Percentiles rank a stretch among this genome's conserved stretches.
Conservation (phyloP, 2,329 filamentous ascomycete genomes). For the Fusarium chaquense region DNA sequence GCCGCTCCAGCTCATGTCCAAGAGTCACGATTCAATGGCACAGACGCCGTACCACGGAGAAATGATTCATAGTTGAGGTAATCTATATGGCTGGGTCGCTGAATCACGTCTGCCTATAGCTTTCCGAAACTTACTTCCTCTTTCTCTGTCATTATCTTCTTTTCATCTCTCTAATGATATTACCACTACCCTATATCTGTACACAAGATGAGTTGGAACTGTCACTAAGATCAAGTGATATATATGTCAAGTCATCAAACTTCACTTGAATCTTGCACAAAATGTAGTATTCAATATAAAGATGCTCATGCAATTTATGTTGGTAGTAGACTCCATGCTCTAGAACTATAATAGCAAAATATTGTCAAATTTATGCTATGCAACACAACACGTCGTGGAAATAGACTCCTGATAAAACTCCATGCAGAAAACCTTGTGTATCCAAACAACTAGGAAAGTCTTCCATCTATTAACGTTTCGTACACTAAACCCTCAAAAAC, state of each 20-base stretch:
- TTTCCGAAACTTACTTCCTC: not conserved
- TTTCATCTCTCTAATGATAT: not conserved
- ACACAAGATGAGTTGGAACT: not conserved
- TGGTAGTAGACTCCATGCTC: too few relatives aligned
- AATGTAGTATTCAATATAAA: too few relatives aligned
- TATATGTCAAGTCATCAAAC: too few relatives aligned
- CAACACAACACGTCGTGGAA: too few relatives aligned
- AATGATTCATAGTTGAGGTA: not conserved
- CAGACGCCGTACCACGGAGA: not conserved
- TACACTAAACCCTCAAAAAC: conserved; percentile 25
- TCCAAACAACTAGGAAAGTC: not conserved
- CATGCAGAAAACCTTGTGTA: rapidly evolving
- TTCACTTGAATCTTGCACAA: too few relatives aligned
- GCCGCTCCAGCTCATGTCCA: not conserved
- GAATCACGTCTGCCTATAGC: rapidly evolving
- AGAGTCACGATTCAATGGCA: not conserved
- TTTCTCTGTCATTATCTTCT: too few relatives aligned
- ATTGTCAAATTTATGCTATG: too few relatives aligned
- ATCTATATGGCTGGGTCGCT: rapidly evolving
- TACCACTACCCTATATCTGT: not conserved
- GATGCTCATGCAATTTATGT: too few relatives aligned
- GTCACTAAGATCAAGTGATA: not conserved
- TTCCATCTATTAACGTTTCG: conserved; percentile 3
- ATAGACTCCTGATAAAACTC: rapidly evolving
- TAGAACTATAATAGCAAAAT: too few relatives aligned